Conservation (phyloP, 257 asterid species). For the Solanum paucissectum region DNA sequence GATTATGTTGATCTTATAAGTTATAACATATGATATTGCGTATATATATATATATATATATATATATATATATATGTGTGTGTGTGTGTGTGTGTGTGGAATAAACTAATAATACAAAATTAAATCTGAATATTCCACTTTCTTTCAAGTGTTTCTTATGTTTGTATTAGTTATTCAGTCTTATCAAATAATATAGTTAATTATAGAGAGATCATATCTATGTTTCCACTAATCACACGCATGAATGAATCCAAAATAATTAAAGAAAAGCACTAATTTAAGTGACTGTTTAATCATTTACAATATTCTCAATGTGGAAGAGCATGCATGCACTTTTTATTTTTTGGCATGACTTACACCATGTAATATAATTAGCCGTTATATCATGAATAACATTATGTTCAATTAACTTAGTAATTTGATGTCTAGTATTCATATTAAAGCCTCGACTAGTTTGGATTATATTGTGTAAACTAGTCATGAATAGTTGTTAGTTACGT, state of each 20-base stretch:
- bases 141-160: not conserved
- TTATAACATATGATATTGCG: not conserved
- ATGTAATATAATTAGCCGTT: not conserved
- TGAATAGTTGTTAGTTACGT: not conserved
- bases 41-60: not conserved
- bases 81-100: not conserved
- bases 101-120: not conserved
- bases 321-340: not conserved
- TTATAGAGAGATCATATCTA: not conserved
- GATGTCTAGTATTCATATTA: accelerated
- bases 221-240: slow-evolving; percentile 1
- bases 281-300: slow-evolving; percentile 1
- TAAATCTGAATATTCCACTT: not conserved
- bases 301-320: not conserved
- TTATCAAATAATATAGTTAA: not conserved
- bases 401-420: not conserved
- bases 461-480: too few relatives aligned
- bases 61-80: too few relatives aligned
- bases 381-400: not conserved
- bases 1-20: not conserved
- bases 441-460: too few relatives aligned
- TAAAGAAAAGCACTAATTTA: not conserved
- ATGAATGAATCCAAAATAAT: not conserved
- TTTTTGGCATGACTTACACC: not conserved
- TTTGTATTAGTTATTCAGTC: not conserved